These are phyloP conservation scores for Phaeotremella fagi DNA, from an alignment of 768 basidiomycete species.

Conservation along the genomic window DNA sequence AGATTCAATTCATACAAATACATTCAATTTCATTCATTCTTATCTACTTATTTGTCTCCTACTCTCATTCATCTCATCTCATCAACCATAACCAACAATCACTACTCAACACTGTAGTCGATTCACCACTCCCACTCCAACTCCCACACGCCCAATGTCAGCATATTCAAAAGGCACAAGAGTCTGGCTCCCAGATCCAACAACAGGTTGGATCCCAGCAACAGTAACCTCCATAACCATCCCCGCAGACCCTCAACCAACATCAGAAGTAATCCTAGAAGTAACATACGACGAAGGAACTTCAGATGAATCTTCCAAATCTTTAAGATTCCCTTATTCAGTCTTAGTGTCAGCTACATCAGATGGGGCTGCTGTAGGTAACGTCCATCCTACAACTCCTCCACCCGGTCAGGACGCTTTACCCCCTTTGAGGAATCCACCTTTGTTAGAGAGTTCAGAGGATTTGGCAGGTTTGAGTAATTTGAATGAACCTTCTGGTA, in stretches of 20 bases:
- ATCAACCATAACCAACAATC: neutral
- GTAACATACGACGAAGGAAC: constrained; percentile 16
- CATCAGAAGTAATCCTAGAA: constrained; percentile 24
- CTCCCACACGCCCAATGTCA: constrained; percentile 2
- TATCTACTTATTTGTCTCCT: neutral
- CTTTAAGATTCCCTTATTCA: constrained; percentile 31
- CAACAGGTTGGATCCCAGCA: constrained; percentile 42
- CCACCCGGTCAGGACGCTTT: constrained; percentile 51
- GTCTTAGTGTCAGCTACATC: constrained; percentile 21
- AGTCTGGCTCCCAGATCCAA: constrained; percentile 45
- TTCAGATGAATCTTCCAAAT: constrained; percentile 6
- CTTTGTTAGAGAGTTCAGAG: constrained; percentile 90
- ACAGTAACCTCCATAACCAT: constrained; percentile 36
- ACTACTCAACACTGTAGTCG: too few species aligned
- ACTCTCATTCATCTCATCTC: neutral
- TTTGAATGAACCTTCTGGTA: constrained; percentile 95
- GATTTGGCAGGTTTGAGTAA: constrained; percentile 97
- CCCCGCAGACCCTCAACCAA: constrained; percentile 21
- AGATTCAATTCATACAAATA: too few species aligned
- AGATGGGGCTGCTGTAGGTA: constrained; percentile 14
- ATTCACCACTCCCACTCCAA: neutral
- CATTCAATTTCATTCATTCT: neutral
- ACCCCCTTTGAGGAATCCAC: constrained; percentile 93
- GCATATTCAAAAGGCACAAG: constrained; percentile 45
- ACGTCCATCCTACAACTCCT: constrained; percentile 19